Base-by-base conservation (phyloP, 2,329 filamentous ascomycete genomes). In the Lachnellula occidentalis region DNA sequence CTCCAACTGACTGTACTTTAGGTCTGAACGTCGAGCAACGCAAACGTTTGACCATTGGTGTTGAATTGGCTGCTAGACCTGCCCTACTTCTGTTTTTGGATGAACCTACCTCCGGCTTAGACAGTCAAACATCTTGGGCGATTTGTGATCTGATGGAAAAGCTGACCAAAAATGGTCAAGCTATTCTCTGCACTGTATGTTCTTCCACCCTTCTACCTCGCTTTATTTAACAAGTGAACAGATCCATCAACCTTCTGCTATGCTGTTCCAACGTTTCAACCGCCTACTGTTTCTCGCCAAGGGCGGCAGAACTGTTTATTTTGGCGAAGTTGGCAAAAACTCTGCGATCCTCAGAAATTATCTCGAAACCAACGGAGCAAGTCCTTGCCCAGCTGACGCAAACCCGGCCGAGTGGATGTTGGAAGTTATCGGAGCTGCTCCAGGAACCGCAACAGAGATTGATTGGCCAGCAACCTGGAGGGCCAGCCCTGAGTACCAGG, bases 11-110 rank as follows among this genome's bases (percentile, higher is more conserved):
- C 15, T 2, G 3, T n/a, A 17, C 8, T 11, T 19, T 41, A 41
- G 37, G 41, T 46, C 78, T 90, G 41, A 90, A 90, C 66, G 82
- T 85, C 8, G 83, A 86, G 63, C 83, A 86, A 69, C 76, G 82
- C 45, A 86, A 86, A 71, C 86, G 90, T 64, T 79, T 96, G 5
- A 96, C 92, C 0, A 96, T 97, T 60, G 92, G 90, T 72, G 92
- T 97, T 17, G 92, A 97, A 70, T 80, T 97, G 22, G 92, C 90
- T 43, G 92, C 92, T 5, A 96, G 92, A 74, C 92, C 92, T 8
- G 86, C 90, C 45, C 78, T 96, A 47, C 78, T 96, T 54, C 82
- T 96, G 47, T 96, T 96, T 75, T 82, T 96, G 48, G 92, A 96
- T 64, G 92, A 96, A 72, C 92, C 92, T 19, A 96, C 91, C 4